Conservation (phyloP, 148 eudicot species). For the Rhododendron molle region DNA sequence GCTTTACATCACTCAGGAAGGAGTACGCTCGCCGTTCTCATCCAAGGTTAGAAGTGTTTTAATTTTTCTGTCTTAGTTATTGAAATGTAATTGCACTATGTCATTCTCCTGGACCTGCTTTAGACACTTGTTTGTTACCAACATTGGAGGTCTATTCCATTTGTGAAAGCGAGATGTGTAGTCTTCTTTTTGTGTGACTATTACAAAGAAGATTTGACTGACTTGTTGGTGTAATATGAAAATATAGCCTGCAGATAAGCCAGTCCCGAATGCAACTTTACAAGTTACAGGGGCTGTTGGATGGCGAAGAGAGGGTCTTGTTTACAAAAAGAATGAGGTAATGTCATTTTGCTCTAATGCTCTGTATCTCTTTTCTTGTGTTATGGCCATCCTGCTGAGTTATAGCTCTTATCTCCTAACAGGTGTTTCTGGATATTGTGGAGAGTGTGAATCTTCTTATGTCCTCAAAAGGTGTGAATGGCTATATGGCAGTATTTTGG, state of each 20-base stretch:
- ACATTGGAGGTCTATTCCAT: background rate
- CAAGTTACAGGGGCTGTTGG: slow-evolving; percentile 99
- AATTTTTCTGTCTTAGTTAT: background rate
- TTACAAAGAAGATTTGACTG: slow-evolving; percentile 5
- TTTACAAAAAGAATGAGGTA: slow-evolving; percentile 95
- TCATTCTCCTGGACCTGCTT: background rate
- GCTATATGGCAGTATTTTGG: background rate
- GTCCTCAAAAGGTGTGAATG: slow-evolving; percentile 83
- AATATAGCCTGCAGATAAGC: slow-evolving; percentile 76
- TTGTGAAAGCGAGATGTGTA: background rate
- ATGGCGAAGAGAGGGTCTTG: slow-evolving; percentile 97
- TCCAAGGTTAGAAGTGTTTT: slow-evolving; percentile 58
- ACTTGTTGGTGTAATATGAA: slow-evolving; percentile 15
- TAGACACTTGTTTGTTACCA: background rate
- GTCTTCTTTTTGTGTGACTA: background rate
- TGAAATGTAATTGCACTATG: background rate
- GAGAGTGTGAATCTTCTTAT: slow-evolving; percentile 99
- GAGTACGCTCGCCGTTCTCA: slow-evolving; percentile 95
- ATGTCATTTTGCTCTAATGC: slow-evolving; percentile 4
- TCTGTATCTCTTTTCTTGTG: background rate
- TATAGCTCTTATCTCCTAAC: slow-evolving; percentile 18
- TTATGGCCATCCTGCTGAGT: slow-evolving; percentile 10
- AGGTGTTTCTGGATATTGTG: slow-evolving; percentile 97
- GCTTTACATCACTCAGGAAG: slow-evolving; percentile 97
- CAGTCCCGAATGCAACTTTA: slow-evolving; percentile 97